phyloP scores from a whole-genome alignment of 495 filamentous ascomycete genomes.

The Opeltia flavorubescens region DNA sequence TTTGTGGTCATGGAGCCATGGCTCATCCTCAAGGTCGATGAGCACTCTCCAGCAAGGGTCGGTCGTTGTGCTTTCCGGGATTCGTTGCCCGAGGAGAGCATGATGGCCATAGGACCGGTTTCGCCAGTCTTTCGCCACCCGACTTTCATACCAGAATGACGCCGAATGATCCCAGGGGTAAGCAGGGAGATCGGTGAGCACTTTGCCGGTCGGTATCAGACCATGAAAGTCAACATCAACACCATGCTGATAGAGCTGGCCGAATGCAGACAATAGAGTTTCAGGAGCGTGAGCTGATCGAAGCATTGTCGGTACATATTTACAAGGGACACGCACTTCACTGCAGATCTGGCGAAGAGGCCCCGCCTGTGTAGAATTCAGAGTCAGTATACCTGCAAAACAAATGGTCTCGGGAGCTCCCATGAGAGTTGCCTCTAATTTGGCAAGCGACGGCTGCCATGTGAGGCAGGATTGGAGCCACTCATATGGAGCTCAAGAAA shows the following conservation, averaged over 20 bases:
- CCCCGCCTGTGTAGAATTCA: slow-evolving; percentile 22
- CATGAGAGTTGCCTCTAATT: too few relatives aligned
- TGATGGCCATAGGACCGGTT: slow-evolving; percentile 30
- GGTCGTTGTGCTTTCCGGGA: slow-evolving; percentile 23
- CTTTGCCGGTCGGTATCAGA: slow-evolving; percentile 19
- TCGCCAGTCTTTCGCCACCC: slow-evolving; percentile 31
- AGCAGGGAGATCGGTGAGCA: slow-evolving; percentile 27
- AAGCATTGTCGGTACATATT: slow-evolving; percentile 23
- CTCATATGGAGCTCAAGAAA: too few relatives aligned
- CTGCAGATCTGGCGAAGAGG: slow-evolving; percentile 24
- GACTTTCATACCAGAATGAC: slow-evolving; percentile 33
- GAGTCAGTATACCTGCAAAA: too few relatives aligned
- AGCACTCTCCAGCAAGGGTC: slow-evolving; percentile 39
- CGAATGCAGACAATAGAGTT: slow-evolving; percentile 18
- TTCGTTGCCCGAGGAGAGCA: slow-evolving; percentile 30
- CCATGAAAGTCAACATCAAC: slow-evolving; percentile 11
- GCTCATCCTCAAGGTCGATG: slow-evolving; percentile 25
- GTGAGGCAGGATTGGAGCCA: too few relatives aligned
- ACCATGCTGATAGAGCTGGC: slow-evolving; percentile 17
- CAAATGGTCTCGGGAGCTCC: too few relatives aligned
- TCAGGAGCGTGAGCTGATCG: slow-evolving; percentile 11
- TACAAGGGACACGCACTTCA: neutral
- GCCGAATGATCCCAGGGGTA: slow-evolving; percentile 37
- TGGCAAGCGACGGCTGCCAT: too few relatives aligned
- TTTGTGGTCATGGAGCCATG: slow-evolving; percentile 35